A percentile compares a stretch with the other conserved stretches of the same genome.
Conservation (phyloP, 768 basidiomycete genomes). For the Pulveroboletus ravenelii region DNA sequence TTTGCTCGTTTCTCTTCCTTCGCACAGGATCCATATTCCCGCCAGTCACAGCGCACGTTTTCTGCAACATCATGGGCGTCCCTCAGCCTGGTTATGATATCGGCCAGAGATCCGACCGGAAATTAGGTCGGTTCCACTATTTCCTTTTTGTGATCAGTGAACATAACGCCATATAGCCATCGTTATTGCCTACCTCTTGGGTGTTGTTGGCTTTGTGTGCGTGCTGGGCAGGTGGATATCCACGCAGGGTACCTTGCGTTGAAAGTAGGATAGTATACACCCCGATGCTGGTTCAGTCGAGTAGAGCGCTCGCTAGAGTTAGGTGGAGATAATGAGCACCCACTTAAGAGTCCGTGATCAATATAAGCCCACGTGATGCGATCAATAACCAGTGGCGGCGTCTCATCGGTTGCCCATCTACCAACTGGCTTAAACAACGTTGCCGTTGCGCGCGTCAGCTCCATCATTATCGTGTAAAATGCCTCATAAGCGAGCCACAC, state of each 20-base stretch:
- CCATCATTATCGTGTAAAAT: slow-evolving; percentile 36
- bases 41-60: slow-evolving; percentile 74
- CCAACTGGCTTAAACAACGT: slow-evolving; percentile 7
- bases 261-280: slow-evolving; percentile 24
- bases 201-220: slow-evolving; percentile 54
- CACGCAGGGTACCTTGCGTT: slow-evolving; percentile 38
- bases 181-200: slow-evolving; percentile 48
- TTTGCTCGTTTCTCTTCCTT: slow-evolving; percentile 80
- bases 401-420: background rate
- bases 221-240: slow-evolving; percentile 52
- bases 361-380: slow-evolving; percentile 17
- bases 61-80: slow-evolving; percentile 94
- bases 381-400: background rate
- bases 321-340: slow-evolving; percentile 7
- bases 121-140: slow-evolving; percentile 41
- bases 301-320: background rate
- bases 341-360: background rate
- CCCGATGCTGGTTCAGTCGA: slow-evolving; percentile 11
- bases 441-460: slow-evolving; percentile 5
- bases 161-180: slow-evolving; percentile 42
- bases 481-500: slow-evolving; percentile 66
- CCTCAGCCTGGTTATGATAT: slow-evolving; percentile 65
- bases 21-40: slow-evolving; percentile 80
- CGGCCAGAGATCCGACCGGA: slow-evolving; percentile 44
- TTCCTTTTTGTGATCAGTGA: slow-evolving; percentile 5